Percentiles rank a stretch among this genome's conserved stretches.
phyloP scores from a whole-genome alignment of 306 rosid species.

The Amphicarpaea edgeworthii region DNA sequence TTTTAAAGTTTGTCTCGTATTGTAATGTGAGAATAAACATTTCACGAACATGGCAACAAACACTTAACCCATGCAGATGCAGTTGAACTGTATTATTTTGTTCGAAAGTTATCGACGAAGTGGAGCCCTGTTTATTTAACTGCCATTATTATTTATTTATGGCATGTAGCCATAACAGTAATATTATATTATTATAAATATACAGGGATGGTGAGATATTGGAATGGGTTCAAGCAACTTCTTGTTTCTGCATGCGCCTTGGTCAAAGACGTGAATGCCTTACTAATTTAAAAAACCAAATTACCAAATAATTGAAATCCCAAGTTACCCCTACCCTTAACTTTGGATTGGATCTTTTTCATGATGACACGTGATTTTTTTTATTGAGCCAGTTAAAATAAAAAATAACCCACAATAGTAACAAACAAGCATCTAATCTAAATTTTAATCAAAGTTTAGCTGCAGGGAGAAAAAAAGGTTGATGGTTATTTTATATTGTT shows the following conservation, averaged over 20 bases:
- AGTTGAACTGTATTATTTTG: conserved; percentile 23
- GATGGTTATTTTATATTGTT: conserved; percentile 2
- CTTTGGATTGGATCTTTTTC: neutral
- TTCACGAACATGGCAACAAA: conserved; percentile 46
- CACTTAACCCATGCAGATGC: conserved; percentile 38
- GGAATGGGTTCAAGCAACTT: conserved; percentile 14
- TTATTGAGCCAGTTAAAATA: neutral
- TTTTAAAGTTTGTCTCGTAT: too few relatives aligned
- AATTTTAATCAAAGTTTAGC: neutral
- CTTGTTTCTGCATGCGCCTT: neutral
- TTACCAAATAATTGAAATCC: too few relatives aligned
- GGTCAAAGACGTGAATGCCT: conserved; percentile 15
- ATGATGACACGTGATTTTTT: neutral
- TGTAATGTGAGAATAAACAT: conserved; percentile 24
- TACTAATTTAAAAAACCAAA: too few relatives aligned
- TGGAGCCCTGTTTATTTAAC: conserved; percentile 2
- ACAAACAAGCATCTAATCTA: conserved; percentile 1
- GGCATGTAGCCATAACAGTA: neutral
- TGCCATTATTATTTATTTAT: conserved; percentile 1
- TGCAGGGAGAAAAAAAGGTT: neutral
- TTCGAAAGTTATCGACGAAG: neutral
- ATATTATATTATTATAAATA: neutral
- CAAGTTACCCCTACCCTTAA: too few relatives aligned
- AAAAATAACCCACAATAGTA: neutral
- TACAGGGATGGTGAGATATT: neutral